Conservation (phyloP, 2,329 filamentous ascomycete genomes). For the Monosporascus sp. region DNA sequence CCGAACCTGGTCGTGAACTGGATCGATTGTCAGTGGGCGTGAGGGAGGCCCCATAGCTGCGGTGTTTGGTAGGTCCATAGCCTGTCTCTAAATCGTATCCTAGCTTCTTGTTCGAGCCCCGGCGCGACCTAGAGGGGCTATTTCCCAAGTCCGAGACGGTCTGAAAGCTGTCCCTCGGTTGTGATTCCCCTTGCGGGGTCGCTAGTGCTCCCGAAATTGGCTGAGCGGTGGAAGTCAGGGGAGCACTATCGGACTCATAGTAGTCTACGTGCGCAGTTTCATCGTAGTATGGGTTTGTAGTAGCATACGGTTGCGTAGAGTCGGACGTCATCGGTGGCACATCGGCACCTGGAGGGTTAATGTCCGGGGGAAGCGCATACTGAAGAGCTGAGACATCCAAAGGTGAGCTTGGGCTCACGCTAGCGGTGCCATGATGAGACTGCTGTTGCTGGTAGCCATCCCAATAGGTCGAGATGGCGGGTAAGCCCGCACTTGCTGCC, state of each 20-base stretch:
- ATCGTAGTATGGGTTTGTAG: conserved; percentile 37
- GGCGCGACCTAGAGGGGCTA: conserved; percentile 44
- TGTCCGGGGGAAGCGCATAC: conserved; percentile 50
- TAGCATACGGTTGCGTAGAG: conserved; percentile 25
- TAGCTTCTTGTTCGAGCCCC: conserved; percentile 46
- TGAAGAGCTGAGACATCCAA: conserved; percentile 51
- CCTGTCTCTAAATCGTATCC: conserved; percentile 55
- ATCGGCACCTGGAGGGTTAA: conserved; percentile 29
- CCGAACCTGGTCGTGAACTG: conserved; percentile 53
- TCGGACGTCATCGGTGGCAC: conserved; percentile 21
- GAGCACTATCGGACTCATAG: conserved; percentile 54
- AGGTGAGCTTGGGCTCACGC: conserved; percentile 39
- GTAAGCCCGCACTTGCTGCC: conserved; percentile 29
- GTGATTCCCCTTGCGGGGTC: conserved; percentile 35
- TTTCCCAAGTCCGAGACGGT: conserved; percentile 49
- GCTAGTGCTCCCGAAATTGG: conserved; percentile 49
- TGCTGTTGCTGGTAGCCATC: conserved; percentile 41
- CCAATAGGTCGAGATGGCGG: conserved; percentile 49
- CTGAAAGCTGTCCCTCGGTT: conserved; percentile 52
- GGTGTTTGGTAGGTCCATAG: conserved; percentile 43
- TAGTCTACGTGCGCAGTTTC: conserved; percentile 35
- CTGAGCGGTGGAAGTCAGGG: conserved; percentile 51
- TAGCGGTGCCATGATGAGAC: conserved; percentile 29
- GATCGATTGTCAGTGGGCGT: conserved; percentile 46
- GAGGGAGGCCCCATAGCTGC: conserved; percentile 54